Conservation (phyloP, 495 filamentous ascomycete genomes). For the Xylaria intraflava region DNA sequence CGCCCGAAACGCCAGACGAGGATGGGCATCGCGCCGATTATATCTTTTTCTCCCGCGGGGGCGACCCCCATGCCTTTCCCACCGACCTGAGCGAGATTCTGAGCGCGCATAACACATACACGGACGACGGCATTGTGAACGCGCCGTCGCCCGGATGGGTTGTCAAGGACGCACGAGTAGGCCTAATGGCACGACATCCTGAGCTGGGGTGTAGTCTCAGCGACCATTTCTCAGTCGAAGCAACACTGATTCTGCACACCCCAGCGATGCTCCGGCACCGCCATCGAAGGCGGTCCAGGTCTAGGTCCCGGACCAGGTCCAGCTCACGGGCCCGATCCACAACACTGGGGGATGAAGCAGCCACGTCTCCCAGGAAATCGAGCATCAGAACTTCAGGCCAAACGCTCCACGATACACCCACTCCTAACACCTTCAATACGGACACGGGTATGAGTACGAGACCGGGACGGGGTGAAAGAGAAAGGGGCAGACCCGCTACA, state of each 20-base stretch:
- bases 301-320: neutral
- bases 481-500: conserved; percentile 1
- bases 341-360: neutral
- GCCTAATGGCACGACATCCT: conserved; percentile 81
- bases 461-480: neutral
- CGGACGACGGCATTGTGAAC: conserved; percentile 16
- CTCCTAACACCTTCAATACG: conserved; percentile 2
- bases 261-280: conserved; percentile 1
- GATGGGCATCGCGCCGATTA: conserved; percentile 88
- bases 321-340: neutral
- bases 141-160: conserved; percentile 46
- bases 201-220: conserved; percentile 75
- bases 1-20: conserved; percentile 55
- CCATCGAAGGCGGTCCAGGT: neutral
- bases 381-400: conserved; percentile 11
- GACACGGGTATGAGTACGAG: neutral
- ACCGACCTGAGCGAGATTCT: conserved; percentile 10
- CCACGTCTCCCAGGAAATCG: conserved; percentile 17
- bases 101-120: conserved; percentile 9
- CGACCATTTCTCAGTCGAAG: conserved; percentile 86
- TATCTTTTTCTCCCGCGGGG: conserved; percentile 56
- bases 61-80: conserved; percentile 7
- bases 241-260: conserved; percentile 48
- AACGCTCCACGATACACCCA: conserved; percentile 8
- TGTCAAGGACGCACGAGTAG: conserved; percentile 60